Evolutionary conservation across 164 flowering plant genomes (phyloP), one percentile per base, ranked within the genome.

Genomic region (Houttuynia cordata): DNA sequence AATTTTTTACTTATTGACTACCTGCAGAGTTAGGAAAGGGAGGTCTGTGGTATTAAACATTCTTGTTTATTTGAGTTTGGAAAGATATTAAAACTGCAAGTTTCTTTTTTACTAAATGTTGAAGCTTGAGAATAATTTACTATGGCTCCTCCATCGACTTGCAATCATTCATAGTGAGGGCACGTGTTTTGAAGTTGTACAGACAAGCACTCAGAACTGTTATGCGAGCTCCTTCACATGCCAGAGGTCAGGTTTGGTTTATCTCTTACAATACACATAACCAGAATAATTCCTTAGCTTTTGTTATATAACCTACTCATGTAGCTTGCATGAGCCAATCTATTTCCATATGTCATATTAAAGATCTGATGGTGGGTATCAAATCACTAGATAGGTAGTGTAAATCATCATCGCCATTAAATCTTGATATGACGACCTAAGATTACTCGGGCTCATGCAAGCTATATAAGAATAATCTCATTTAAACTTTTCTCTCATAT

Each of bases 181-280:
- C 89, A 58, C 80, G 83, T 60, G 96, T 89, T 56, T 71, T 92
- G 72, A 92, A 87, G 80, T 80, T 92, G 51, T 89, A 92, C 70
- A 73, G 96, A 57, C 86, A 87, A 63, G 93, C 96, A 40, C 73
- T 89, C 13, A 76, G 87, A 69, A 77, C 71, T 64, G 73, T 88
- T 57, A 60, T 66, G 24, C 77, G 87, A 69, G 96, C 98, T 39
- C 98, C 96, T 58, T 23, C 5, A 57, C 72, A 72, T 66, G 62
- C 86, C 57, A 77, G 76, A 87, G 95, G 98, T 89, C 55, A 72
- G 62, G 25, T 20, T 23, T 25, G 30, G 13, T 53, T n/a, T 24
- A 24, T 54, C 10, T 19, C 57, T 54, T 34, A 45, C 12, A 7
- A 1, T 45, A 45, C 13, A 12, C 8, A 8, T 45, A 14, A 14